Evolutionary conservation across 306 rosid genomes (phyloP), one percentile per base, ranked within the genome.

Genomic region (Quercus wislizeni): DNA sequence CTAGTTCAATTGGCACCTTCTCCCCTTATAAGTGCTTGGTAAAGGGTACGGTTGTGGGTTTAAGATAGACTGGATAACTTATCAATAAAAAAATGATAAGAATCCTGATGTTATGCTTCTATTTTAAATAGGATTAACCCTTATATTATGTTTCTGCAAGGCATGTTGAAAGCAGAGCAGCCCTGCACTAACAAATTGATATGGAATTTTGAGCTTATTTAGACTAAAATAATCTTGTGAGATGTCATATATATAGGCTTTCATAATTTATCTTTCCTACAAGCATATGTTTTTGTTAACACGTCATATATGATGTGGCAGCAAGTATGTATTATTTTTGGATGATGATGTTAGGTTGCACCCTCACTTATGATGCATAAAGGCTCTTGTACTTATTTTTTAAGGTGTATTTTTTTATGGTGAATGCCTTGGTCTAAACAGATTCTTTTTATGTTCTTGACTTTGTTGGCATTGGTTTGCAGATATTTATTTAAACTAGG

Each of bases 401-500:
- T 68, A 55, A 28, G 74, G 61, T 21, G 20, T 71, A 77, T 38
- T 20, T 33, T 73, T 71, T 28, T 54, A 71, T 71, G 51, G 31
- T 56, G 28, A 35, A 31, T 73, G 41, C 38, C 41, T 65, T 75
- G 59, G 30, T 74, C 30, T 64, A 21, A 65, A 78, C 23, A 15
- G 55, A 13, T 35, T 85, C 43, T 18, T 79, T 74, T 71, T 71
- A 17, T 77, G 71, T 51, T 76, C 67, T 75, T 74, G 74, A 84
- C 79, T 64, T 77, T 82, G 83, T 77, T 83, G 9, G 20, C 84
- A 31, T 80, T 80, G 67, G 59, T 51, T 46, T 81, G 78, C 94
- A 96, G 99, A 93, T 96, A 91, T 96, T 91, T 79, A 93, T 96
- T 84, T 97, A 96, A 93, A 96, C 99, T 63, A 97, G 99, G 75